These are phyloP conservation scores for Eimeria necatrix DNA, from an alignment of 169 alveolate genomes.

Conservation along the genomic window DNA sequence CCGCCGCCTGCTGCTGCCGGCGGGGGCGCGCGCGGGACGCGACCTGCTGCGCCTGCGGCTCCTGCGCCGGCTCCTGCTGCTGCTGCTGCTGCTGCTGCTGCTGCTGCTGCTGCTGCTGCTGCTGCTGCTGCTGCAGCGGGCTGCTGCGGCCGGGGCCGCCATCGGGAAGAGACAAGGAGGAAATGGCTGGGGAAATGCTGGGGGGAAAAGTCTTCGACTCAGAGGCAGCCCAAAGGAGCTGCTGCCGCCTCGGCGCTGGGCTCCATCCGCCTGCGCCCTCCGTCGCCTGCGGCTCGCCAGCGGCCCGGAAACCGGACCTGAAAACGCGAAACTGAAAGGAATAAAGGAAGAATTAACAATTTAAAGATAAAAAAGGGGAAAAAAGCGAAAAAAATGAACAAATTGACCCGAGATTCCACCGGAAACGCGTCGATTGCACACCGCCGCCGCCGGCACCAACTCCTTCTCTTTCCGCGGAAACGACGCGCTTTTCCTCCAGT, in stretches of 20 bases:
- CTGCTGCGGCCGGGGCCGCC: too few species aligned
- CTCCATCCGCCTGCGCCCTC: background rate
- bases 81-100: background rate
- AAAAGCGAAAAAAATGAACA: background rate
- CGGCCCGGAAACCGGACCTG: background rate
- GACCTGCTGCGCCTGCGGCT: conserved; percentile 2
- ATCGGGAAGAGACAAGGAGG: too few species aligned
- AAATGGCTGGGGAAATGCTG: background rate
- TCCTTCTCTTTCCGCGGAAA: too few species aligned
- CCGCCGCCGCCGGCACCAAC: too few species aligned
- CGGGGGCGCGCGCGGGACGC: too few species aligned
- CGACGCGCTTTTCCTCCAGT: too few species aligned
- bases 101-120: too few species aligned
- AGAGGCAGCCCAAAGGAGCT: background rate
- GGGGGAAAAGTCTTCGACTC: background rate
- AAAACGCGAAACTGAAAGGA: background rate
- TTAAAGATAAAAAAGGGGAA: background rate
- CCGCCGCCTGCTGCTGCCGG: background rate
- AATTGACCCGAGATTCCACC: too few species aligned
- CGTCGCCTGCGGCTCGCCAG: background rate
- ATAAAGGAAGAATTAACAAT: background rate
- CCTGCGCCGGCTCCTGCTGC: background rate
- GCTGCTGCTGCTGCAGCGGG: too few species aligned
- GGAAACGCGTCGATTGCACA: too few species aligned
- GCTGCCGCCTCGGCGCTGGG: background rate